These are phyloP conservation scores for Simmondsia chinensis DNA, from an alignment of 148 eudicot genomes.

Conservation along the genomic window DNA sequence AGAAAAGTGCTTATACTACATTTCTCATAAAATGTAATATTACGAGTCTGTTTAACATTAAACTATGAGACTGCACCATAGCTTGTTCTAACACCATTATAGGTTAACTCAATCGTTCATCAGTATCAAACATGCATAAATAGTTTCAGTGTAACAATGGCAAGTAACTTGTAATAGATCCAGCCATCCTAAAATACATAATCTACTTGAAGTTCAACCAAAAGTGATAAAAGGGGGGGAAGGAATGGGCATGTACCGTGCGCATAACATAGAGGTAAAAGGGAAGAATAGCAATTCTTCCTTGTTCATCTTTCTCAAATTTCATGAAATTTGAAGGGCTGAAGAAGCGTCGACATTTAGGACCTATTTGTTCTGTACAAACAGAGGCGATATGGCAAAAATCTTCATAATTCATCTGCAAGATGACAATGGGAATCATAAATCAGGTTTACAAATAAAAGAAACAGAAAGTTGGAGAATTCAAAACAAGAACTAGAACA, in stretches of 20 bases:
- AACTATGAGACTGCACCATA: too few species aligned
- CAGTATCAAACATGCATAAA: too few species aligned
- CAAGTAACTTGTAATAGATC: too few species aligned
- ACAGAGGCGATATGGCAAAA: constrained; percentile 99
- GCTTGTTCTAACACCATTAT: too few species aligned
- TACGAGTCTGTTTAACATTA: too few species aligned
- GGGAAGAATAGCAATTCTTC: constrained; percentile 94
- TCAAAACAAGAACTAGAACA: neutral
- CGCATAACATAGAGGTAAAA: constrained; percentile 99
- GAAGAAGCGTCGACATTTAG: constrained; percentile 92
- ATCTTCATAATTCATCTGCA: constrained; percentile 98
- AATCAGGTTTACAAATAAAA: neutral
- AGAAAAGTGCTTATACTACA: too few species aligned
- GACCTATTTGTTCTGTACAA: constrained; percentile 97
- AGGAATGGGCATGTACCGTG: constrained; percentile 60
- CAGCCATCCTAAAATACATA: too few species aligned
- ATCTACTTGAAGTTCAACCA: too few species aligned
- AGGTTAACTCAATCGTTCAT: too few species aligned
- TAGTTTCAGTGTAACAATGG: too few species aligned
- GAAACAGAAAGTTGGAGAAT: neutral
- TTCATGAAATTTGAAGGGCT: constrained; percentile 99
- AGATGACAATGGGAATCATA: constrained; percentile 5
- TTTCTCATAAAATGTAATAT: too few species aligned
- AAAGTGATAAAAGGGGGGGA: too few species aligned
- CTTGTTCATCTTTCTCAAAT: constrained; percentile 97